Evolutionary conservation across 2,329 filamentous ascomycete genomes (phyloP).

Genomic region (Seiridium cupressi): DNA sequence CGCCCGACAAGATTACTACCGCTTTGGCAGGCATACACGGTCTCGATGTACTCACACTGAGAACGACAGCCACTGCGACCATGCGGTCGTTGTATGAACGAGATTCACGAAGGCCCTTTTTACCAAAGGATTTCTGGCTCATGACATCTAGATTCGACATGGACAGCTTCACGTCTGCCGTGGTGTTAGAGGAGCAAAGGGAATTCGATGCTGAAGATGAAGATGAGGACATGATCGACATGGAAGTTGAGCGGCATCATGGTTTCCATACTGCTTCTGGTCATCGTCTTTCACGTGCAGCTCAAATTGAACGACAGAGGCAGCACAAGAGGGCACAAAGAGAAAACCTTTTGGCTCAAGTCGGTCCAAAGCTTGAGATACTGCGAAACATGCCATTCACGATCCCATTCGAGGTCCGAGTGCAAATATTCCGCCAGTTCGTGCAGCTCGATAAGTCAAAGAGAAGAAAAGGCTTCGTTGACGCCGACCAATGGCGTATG

Average conservation of each 20-base stretch:
- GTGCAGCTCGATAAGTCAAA: constrained; percentile 78
- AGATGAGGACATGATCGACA: constrained; percentile 46
- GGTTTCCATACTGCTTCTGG: constrained; percentile 42
- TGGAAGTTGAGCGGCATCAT: constrained; percentile 16
- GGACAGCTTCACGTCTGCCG: constrained; percentile 80
- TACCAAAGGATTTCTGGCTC: constrained; percentile 85
- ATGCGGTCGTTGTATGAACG: constrained; percentile 89
- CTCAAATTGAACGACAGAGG: constrained; percentile 61
- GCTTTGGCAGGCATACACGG: constrained; percentile 54
- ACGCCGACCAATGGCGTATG: constrained; percentile 74
- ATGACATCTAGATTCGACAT: constrained; percentile 90
- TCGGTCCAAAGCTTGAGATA: constrained; percentile 85
- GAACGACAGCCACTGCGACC: constrained; percentile 74
- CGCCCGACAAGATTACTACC: constrained; percentile 13
- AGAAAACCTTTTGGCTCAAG: constrained; percentile 70
- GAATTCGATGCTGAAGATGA: constrained; percentile 66
- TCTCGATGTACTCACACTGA: constrained; percentile 75
- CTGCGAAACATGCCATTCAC: constrained; percentile 96
- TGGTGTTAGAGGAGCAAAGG: constrained; percentile 84
- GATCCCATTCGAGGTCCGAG: constrained; percentile 87
- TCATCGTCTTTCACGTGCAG: constrained; percentile 60
- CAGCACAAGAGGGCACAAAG: constrained; percentile 66
- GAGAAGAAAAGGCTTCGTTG: constrained; percentile 64
- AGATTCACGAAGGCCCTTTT: constrained; percentile 83
- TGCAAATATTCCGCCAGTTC: constrained; percentile 91